These are phyloP conservation scores for Colletotrichum spinosum DNA, from an alignment of 2,329 filamentous ascomycete species.

Conservation along the genomic window DNA sequence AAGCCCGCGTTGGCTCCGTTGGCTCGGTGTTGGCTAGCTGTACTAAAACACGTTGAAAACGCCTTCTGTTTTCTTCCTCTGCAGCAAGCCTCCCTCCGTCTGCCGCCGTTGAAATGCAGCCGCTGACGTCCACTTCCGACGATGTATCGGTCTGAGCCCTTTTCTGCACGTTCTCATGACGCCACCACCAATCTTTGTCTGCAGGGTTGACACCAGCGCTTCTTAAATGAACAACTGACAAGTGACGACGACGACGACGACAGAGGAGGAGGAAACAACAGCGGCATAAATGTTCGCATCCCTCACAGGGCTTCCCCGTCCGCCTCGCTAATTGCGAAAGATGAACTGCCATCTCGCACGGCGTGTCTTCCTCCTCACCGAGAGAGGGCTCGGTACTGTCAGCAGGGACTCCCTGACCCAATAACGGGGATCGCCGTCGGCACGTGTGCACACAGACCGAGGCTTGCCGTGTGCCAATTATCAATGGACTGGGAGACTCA, in stretches of 20 bases:
- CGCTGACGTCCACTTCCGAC: too few relatives aligned
- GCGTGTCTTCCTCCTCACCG: conserved; percentile 13
- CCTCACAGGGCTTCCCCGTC: neutral
- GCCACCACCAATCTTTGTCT: too few relatives aligned
- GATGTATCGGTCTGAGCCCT: too few relatives aligned
- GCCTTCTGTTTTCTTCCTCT: neutral
- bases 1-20: neutral
- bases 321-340: conserved; percentile 10
- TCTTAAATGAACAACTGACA: too few relatives aligned
- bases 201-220: too few relatives aligned
- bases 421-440: conserved; percentile 14
- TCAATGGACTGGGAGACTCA: neutral
- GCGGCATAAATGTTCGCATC: neutral
- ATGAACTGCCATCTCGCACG: too few relatives aligned
- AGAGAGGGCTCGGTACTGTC: neutral
- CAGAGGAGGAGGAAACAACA: too few relatives aligned
- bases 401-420: conserved; percentile 22
- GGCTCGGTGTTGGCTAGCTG: neutral
- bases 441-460: conserved; percentile 26
- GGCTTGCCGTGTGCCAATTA: neutral
- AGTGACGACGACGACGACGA: too few relatives aligned
- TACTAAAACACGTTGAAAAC: conserved; percentile 33
- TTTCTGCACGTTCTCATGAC: too few relatives aligned
- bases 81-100: too few relatives aligned
- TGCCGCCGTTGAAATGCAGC: too few relatives aligned